Evolutionary conservation across 2,329 filamentous ascomycete species (phyloP).

Genomic region (Parascedosporium putredinis): DNA sequence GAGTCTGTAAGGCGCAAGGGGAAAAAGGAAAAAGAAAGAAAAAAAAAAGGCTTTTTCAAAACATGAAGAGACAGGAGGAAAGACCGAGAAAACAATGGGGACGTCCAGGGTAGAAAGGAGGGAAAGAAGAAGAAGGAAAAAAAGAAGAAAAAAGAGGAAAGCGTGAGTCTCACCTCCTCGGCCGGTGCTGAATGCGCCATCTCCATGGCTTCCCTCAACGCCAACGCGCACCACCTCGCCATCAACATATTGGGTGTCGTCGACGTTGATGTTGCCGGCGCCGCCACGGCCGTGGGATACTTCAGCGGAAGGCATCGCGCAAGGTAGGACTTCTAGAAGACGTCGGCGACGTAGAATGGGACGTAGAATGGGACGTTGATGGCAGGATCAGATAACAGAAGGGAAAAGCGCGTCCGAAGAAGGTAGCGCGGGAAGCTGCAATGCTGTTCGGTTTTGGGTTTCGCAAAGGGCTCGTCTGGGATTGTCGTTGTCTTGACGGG

Average conservation of each 20-base stretch:
- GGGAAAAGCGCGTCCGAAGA: no score
- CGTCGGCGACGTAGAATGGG: neutral
- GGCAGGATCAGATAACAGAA: no score
- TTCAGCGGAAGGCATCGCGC: constrained; percentile 28
- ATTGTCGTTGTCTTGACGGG: no score
- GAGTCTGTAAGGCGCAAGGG: neutral
- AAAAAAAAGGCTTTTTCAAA: neutral
- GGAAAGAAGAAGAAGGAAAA: constrained; percentile 2
- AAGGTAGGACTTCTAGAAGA: neutral
- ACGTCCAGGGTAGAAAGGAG: constrained; percentile 3
- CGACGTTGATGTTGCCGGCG: constrained; percentile 49
- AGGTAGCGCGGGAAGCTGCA: no score
- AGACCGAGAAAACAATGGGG: no score
- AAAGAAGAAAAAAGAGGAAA: neutral
- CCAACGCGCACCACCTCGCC: constrained; percentile 50
- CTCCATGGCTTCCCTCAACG: constrained; percentile 42
- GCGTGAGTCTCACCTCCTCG: constrained; percentile 39
- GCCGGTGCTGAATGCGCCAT: constrained; percentile 48
- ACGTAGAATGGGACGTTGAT: no score
- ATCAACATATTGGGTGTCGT: constrained; percentile 49
- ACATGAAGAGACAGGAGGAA: neutral
- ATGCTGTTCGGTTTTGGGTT: no score
- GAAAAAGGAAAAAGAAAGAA: no score
- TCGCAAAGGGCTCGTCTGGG: no score
- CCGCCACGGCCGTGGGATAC: constrained; percentile 52